phyloP scores from a whole-genome alignment of 2,329 filamentous ascomycete genomes.

The Aspergillus tamarii region DNA sequence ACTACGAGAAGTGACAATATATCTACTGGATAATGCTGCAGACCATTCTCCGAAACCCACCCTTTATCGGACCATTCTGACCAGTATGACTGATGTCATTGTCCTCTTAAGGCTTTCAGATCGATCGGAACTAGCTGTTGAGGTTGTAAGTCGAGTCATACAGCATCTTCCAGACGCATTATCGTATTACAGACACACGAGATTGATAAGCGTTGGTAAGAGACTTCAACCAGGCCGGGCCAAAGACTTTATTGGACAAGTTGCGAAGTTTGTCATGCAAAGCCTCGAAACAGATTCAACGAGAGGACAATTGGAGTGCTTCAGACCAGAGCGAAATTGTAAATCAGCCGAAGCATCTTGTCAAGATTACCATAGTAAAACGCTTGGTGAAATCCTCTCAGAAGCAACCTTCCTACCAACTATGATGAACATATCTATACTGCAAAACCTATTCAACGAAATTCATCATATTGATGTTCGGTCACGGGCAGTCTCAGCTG shows the following conservation, averaged over 20 bases:
- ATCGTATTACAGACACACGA: conserved; percentile 19
- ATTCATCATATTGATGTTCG: conserved; percentile 21
- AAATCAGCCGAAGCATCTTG: neutral
- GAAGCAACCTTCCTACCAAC: conserved; percentile 15
- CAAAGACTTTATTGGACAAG: conserved; percentile 7
- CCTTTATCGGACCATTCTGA: neutral
- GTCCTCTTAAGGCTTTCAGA: conserved; percentile 18
- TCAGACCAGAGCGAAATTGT: neutral
- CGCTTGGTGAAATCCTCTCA: conserved; percentile 18
- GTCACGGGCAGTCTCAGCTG: conserved; percentile 9
- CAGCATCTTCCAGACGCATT: conserved; percentile 20
- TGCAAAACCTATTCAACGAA: conserved; percentile 14
- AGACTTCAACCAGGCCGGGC: conserved; percentile 13
- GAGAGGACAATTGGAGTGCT: neutral
- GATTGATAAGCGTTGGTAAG: conserved; percentile 7
- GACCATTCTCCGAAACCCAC: neutral
- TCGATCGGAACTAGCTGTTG: conserved; percentile 17
- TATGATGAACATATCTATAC: conserved; percentile 1
- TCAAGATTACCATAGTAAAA: conserved; percentile 24
- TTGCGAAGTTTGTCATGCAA: conserved; percentile 13
- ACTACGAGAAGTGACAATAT: neutral
- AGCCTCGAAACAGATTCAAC: neutral
- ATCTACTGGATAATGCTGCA: neutral
- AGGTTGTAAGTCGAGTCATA: conserved; percentile 16
- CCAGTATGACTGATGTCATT: conserved; percentile 15